A percentile compares a stretch with the other conserved stretches of the same genome.
Conservation (phyloP, 345 rosid species). For the Eucalyptus marginata region DNA sequence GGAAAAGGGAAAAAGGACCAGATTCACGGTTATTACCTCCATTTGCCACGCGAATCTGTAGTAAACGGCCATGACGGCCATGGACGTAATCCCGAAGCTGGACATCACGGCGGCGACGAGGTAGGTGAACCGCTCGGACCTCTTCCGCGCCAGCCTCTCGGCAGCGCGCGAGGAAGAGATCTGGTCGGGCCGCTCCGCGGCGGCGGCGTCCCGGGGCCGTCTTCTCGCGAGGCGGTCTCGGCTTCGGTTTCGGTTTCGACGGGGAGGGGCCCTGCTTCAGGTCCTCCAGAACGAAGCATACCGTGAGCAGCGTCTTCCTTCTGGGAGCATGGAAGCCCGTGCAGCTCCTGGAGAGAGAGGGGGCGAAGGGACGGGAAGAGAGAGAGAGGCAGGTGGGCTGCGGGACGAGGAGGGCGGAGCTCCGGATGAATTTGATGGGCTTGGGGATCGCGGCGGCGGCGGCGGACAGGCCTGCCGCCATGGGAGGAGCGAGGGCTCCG, state of each 20-base stretch:
- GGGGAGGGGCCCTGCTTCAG: constrained; percentile 19
- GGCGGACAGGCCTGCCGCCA: constrained; percentile 66
- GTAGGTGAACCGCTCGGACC: constrained; percentile 71
- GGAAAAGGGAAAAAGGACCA: background rate
- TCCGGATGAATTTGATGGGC: constrained; percentile 13
- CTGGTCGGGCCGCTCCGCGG: constrained; percentile 3
- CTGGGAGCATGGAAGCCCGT: background rate
- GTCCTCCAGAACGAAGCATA: constrained; percentile 59
- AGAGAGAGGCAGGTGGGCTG: constrained; percentile 7
- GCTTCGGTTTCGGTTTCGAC: background rate
- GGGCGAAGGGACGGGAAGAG: background rate
- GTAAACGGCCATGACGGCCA: constrained; percentile 77
- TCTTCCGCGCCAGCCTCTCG: constrained; percentile 53
- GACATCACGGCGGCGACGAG: constrained; percentile 81
- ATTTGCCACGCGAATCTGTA: constrained; percentile 84
- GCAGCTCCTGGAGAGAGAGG: background rate
- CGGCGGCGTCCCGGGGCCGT: background rate
- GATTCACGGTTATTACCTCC: constrained; percentile 33
- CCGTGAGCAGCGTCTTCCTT: constrained; percentile 21
- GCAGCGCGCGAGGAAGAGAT: constrained; percentile 16
- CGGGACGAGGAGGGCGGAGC: constrained; percentile 9
- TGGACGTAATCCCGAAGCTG: constrained; percentile 75
- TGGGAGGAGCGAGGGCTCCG: constrained; percentile 1
- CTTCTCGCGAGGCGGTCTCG: background rate
- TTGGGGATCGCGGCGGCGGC: constrained; percentile 31